A percentile compares a stretch with the other conserved stretches of the same genome.
Evolutionary conservation across 2,329 filamentous ascomycete species (phyloP).

Genomic region (Monosporascus sp.): DNA sequence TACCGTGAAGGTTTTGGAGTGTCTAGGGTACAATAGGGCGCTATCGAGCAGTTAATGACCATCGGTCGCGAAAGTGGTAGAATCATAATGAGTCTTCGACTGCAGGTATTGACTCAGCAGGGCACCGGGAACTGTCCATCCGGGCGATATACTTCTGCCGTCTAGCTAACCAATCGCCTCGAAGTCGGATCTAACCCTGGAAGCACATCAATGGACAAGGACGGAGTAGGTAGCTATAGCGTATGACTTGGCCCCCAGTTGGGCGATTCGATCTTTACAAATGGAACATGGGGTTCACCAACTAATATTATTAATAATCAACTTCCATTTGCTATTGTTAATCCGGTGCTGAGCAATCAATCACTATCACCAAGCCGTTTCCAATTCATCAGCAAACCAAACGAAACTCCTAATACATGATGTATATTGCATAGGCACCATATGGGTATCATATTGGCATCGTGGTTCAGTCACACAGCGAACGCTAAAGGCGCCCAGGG

Average conservation of each 20-base stretch:
- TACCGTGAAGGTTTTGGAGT: background rate
- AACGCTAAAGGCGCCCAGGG: too few species aligned
- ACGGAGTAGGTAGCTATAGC: too few species aligned
- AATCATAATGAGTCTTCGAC: background rate
- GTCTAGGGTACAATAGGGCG: background rate
- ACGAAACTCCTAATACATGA: background rate
- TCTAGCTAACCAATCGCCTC: background rate
- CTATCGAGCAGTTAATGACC: background rate
- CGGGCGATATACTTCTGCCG: background rate
- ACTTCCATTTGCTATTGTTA: background rate
- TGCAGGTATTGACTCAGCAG: background rate
- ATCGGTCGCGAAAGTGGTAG: background rate
- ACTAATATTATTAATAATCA: background rate
- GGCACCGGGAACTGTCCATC: background rate
- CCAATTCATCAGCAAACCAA: slow-evolving; percentile 13
- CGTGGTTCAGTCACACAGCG: too few species aligned
- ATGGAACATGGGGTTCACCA: background rate
- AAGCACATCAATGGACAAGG: too few species aligned
- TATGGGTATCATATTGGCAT: slow-evolving; percentile 1
- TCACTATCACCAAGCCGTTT: background rate
- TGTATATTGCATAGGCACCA: background rate
- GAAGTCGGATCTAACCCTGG: too few species aligned
- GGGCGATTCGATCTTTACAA: too few species aligned
- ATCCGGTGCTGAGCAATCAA: background rate
- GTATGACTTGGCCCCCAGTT: too few species aligned